Evolutionary conservation across 768 basidiomycete genomes (phyloP).

Genomic region (Dacryopinax primogenitus): DNA sequence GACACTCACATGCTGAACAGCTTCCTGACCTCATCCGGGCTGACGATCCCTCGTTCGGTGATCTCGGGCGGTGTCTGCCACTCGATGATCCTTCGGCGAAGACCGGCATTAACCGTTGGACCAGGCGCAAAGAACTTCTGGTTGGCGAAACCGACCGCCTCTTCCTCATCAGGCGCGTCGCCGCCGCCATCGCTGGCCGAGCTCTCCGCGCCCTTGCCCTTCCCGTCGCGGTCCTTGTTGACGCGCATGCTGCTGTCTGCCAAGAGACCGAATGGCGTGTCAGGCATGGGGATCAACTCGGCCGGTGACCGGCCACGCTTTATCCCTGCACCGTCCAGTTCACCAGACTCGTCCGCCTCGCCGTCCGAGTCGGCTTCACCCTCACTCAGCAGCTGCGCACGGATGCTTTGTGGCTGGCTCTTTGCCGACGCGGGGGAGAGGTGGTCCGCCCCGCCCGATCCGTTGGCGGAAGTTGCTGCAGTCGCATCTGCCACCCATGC

Average conservation of each 20-base stretch:
- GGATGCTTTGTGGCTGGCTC: constrained; percentile 12
- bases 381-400: constrained; percentile 6
- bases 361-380: constrained; percentile 26
- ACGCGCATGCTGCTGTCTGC: constrained; percentile 26
- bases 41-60: constrained; percentile 64
- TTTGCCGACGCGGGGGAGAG: constrained; percentile 8
- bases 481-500: constrained; percentile 25
- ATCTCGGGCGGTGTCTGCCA: constrained; percentile 72
- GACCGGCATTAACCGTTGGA: constrained; percentile 31
- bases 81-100: constrained; percentile 38
- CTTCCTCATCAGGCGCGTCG: constrained; percentile 26
- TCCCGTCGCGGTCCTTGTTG: constrained; percentile 1
- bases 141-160: constrained; percentile 61
- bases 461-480: constrained; percentile 25
- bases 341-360: constrained; percentile 26
- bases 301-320: not conserved
- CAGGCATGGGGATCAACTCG: constrained; percentile 9
- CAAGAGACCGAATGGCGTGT: constrained; percentile 29
- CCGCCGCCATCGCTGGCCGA: constrained; percentile 6
- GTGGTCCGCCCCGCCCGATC: constrained; percentile 15
- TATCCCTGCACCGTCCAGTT: too few species aligned
- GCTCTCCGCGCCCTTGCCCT: not conserved
- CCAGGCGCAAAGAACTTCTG: constrained; percentile 29
- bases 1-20: constrained; percentile 65
- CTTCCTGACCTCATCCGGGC: constrained; percentile 63